A percentile compares a stretch with the other conserved stretches of the same genome.
Evolutionary conservation across 495 filamentous ascomycete species (phyloP).

Genomic region (Aspergillus olivimuriae): DNA sequence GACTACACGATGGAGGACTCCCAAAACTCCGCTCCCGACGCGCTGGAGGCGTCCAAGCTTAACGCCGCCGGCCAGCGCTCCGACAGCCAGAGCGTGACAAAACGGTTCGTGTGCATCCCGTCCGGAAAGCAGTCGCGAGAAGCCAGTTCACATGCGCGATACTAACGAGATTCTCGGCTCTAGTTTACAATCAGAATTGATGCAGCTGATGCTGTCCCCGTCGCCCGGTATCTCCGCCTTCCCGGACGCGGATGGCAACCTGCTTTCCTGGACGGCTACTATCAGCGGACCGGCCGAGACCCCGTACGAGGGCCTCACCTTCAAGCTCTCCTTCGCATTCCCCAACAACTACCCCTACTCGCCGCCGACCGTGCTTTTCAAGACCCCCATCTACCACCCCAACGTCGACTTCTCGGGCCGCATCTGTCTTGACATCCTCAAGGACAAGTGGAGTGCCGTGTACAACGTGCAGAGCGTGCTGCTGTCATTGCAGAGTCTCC

Average conservation of each 20-base stretch:
- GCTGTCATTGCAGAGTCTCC: slow-evolving; percentile 86
- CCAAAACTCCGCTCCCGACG: slow-evolving; percentile 65
- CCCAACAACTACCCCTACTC: slow-evolving; percentile 89
- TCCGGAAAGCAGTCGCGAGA: no score
- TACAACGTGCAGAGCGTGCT: slow-evolving; percentile 93
- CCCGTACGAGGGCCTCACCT: slow-evolving; percentile 78
- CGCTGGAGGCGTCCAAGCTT: slow-evolving; percentile 53
- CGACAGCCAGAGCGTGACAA: slow-evolving; percentile 70
- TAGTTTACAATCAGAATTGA: slow-evolving; percentile 93
- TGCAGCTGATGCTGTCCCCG: slow-evolving; percentile 93
- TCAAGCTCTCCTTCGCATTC: slow-evolving; percentile 92
- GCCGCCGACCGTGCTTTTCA: slow-evolving; percentile 88
- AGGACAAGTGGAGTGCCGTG: slow-evolving; percentile 95
- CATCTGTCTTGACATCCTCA: slow-evolving; percentile 94
- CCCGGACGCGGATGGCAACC: slow-evolving; percentile 81
- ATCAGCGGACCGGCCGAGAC: slow-evolving; percentile 89
- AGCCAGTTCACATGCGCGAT: neutral
- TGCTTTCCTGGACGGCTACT: slow-evolving; percentile 87
- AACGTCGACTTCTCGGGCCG: slow-evolving; percentile 90
- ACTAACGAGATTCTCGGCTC: slow-evolving; percentile 9
- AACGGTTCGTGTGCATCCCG: slow-evolving; percentile 49
- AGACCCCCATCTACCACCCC: slow-evolving; percentile 89
- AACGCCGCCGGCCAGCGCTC: slow-evolving; percentile 46
- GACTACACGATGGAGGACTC: slow-evolving; percentile 64
- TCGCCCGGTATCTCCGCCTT: slow-evolving; percentile 95